Base-by-base conservation (phyloP, 345 rosid genomes). In the Melaleuca alternifolia region DNA sequence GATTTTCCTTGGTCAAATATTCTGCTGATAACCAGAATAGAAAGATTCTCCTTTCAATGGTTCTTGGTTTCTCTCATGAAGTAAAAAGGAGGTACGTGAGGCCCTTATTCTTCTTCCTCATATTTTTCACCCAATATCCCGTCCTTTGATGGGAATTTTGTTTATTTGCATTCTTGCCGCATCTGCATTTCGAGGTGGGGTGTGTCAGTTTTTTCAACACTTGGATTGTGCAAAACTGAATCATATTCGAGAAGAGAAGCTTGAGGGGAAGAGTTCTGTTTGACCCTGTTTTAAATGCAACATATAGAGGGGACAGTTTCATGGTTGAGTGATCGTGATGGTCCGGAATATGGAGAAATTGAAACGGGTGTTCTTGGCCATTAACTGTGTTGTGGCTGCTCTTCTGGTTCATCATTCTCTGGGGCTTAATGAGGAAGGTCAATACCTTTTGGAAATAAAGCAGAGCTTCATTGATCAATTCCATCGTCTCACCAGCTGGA, bases 351-450 rank as follows among this genome's bases (percentile, higher is more conserved):
- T 94, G 95, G 90, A 85, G 91, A 89, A 89, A 88, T 84, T 75
- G 86, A 86, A 86, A 88, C 82, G 50, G 59, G 26, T 50, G 51
- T 14, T 46, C 75, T 56, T 65, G 84, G 81, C 71, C 86, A 51
- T 30, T 37, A 37, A 50, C 90, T 77, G 54, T 15, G 87, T 89
- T 23, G 59, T 89, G 65, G 14, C 85, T 85, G 87, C 90, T 86
- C 65, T 86, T 57, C 77, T 89, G 90, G 90, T 90, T 88, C 89
- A 84, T 86, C 93, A 88, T 88, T 87, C 92, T 71, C 77, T 85
- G 81, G 98, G 95, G 84, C 88, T 94, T 21, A 93, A 92, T 87
- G 57, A 84, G 85, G 99, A 97, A 90, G 98, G 96, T 84, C 96
- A 92, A 82, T 83, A 57, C 88, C 97, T 97, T 77, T 87, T 96